A percentile compares a stretch with the other conserved stretches of the same genome.
Evolutionary conservation across 2,329 filamentous ascomycete genomes (phyloP).

Genomic region (Thielaviopsis populi): DNA sequence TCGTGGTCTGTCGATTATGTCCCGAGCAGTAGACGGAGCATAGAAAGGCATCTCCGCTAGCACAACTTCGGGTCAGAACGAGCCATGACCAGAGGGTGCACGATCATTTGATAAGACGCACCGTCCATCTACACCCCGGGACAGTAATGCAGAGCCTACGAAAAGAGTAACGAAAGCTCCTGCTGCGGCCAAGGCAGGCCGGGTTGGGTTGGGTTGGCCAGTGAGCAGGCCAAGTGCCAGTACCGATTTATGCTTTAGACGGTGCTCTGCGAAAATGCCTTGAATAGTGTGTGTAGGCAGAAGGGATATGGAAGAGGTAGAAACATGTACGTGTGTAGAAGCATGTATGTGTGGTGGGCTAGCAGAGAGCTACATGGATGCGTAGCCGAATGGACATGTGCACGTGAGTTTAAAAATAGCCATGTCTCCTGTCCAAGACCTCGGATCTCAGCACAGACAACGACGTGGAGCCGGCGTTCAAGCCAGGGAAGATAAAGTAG

Average conservation of each 20-base stretch:
- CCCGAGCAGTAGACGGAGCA: too few relatives aligned
- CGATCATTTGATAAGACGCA: neutral
- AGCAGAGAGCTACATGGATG: neutral
- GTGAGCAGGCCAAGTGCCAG: neutral
- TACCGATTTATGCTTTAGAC: neutral
- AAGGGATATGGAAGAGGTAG: neutral
- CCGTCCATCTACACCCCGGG: neutral
- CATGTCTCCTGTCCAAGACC: neutral
- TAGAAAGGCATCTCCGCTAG: neutral
- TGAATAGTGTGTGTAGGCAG: too few relatives aligned
- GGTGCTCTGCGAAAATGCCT: neutral
- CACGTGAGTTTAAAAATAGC: neutral
- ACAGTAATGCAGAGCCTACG: neutral
- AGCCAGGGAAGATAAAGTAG: neutral
- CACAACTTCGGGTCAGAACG: neutral
- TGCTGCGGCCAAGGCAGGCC: neutral
- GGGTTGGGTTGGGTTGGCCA: neutral
- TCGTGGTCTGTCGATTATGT: too few relatives aligned
- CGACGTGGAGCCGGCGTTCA: neutral
- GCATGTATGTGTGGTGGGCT: neutral
- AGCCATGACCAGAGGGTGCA: neutral
- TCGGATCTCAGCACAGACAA: neutral
- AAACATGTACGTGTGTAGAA: neutral
- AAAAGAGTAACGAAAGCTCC: neutral
- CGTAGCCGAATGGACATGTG: neutral